Evolutionary conservation across 805 yeast genomes (phyloP), one percentile per base, ranked within the genome.

Genomic region (Barnettozyma californica): DNA sequence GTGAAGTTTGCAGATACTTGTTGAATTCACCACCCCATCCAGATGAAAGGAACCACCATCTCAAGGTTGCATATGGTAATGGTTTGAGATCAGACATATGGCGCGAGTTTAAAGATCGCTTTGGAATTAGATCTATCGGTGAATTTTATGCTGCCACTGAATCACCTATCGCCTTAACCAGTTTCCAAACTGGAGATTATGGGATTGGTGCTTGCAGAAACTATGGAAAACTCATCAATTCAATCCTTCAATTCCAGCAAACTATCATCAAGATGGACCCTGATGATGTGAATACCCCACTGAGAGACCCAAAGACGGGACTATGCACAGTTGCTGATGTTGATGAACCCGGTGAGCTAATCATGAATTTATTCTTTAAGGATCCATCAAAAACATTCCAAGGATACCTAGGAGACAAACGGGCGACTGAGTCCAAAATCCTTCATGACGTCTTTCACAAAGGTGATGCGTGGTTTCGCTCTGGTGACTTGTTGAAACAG

Each of bases 101-200:
- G 98, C 67, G 63, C 49, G 80, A 80, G 46, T 87, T 91, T 68
- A 89, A 88, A 65, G 67, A 75, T 20, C 73, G 96, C 52, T 91
- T 91, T 71, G 76, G 80, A 50, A 84, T 91, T 51, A 70, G 75
- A 25, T 84, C 78, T 5, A 76, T 91, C 51, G 96, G 95, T 14
- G 98, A 91, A 64, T 91, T 92, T 61, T 91, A 91, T 66, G 96
- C 96, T 1, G 85, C 96, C 2, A 89, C 97, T 0, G 98, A 91
- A 63, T 82, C 92, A 3, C 97, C 97, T 18, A 77, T 87, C 57
- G 96, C 95, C 1, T 77, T 91, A 16, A 89, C 95, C 2, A 83
- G 81, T 60, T 77, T 78, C 60, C 97, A 92, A 67, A 68, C 66
- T 43, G 95, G 95, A 21, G 84, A 80, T 38, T 77, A 71, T 61